These are phyloP conservation scores for Claviceps africana DNA, from an alignment of 2,329 filamentous ascomycete species.

Conservation along the genomic window DNA sequence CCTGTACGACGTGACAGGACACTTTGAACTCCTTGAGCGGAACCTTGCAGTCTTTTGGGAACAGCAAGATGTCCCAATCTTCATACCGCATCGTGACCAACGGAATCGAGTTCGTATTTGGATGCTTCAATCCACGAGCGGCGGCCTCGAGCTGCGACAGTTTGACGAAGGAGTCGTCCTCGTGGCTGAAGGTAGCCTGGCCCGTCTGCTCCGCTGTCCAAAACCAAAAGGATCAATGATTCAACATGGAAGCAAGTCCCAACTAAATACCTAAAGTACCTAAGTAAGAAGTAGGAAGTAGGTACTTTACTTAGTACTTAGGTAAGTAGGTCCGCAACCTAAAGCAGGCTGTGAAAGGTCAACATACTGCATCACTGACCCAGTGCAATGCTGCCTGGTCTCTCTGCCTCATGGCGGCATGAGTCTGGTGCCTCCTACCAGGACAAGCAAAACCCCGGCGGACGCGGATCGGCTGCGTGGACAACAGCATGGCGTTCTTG, in stretches of 20 bases:
- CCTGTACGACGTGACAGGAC: conserved; percentile 54
- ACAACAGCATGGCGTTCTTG: conserved; percentile 4
- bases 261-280: too few relatives aligned
- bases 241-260: neutral
- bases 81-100: conserved; percentile 58
- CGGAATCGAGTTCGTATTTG: neutral
- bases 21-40: conserved; percentile 76
- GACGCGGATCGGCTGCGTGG: neutral
- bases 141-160: neutral
- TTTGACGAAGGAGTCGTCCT: neutral
- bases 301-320: too few relatives aligned
- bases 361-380: too few relatives aligned
- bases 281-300: too few relatives aligned
- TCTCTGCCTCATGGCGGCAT: neutral
- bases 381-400: neutral
- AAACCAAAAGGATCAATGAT: neutral
- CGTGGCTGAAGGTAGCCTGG: neutral
- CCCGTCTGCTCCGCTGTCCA: neutral
- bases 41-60: conserved; percentile 50
- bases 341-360: too few relatives aligned
- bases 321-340: too few relatives aligned
- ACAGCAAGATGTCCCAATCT: conserved; percentile 76
- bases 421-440: neutral
- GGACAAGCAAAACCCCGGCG: neutral
- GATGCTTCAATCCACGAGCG: neutral